Evolutionary conservation across 2,329 filamentous ascomycete genomes (phyloP).

Genomic region (Ophiostoma himal-ulmi): DNA sequence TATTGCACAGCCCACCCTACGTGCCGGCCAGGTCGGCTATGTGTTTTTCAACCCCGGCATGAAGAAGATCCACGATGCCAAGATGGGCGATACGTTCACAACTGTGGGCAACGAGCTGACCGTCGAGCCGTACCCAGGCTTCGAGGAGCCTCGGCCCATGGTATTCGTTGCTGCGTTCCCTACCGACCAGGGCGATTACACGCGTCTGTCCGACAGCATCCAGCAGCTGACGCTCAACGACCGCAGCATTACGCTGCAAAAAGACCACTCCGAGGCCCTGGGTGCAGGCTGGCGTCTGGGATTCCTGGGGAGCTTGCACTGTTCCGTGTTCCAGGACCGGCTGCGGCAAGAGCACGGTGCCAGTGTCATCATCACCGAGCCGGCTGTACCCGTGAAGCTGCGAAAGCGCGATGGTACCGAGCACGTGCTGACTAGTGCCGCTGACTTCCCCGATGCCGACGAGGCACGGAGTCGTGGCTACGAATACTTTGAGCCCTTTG

Average conservation of each 20-base stretch:
- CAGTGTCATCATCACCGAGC: constrained; percentile 93
- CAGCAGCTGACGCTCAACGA: constrained; percentile 91
- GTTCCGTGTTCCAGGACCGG: constrained; percentile 97
- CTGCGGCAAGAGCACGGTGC: constrained; percentile 89
- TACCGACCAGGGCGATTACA: constrained; percentile 81
- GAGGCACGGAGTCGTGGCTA: constrained; percentile 42
- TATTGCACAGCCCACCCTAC: constrained; percentile 70
- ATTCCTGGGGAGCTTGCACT: constrained; percentile 93
- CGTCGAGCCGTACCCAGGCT: constrained; percentile 80
- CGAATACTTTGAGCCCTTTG: constrained; percentile 55
- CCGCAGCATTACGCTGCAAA: constrained; percentile 85
- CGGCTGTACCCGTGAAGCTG: constrained; percentile 87
- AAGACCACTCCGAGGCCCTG: constrained; percentile 88
- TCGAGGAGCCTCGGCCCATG: constrained; percentile 97
- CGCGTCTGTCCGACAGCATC: constrained; percentile 86
- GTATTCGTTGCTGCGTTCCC: constrained; percentile 97
- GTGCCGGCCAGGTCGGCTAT: constrained; percentile 93
- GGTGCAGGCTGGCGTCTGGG: constrained; percentile 91
- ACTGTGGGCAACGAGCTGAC: constrained; percentile 67
- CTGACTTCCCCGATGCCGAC: constrained; percentile 71
- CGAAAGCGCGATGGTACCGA: constrained; percentile 72
- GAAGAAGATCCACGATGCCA: constrained; percentile 93
- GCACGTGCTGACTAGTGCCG: constrained; percentile 75
- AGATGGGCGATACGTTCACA: constrained; percentile 93
- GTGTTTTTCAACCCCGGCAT: constrained; percentile 97